Evolutionary conservation across 352 stramenopile genomes (phyloP).

Genomic region (Globisporangium nagaii): DNA sequence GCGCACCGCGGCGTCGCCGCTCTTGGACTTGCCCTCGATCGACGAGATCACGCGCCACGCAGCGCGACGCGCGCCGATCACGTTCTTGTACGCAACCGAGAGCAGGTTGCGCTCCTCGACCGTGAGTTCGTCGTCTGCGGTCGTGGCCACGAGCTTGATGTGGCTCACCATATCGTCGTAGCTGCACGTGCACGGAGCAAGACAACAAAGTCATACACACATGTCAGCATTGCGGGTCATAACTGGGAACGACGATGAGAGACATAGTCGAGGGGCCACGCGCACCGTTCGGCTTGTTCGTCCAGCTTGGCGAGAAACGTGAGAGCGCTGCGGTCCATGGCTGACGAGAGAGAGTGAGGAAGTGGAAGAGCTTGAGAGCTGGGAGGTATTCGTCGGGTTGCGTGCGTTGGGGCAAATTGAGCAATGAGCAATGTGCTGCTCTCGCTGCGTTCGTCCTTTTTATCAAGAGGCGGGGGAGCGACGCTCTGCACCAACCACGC

Average conservation of each 20-base stretch:
- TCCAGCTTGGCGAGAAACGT: slow-evolving; percentile 81
- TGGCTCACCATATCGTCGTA: slow-evolving; percentile 94
- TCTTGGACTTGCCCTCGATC: slow-evolving; percentile 90
- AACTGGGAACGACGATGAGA: not conserved
- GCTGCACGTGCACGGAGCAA: no score
- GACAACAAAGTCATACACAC: no score
- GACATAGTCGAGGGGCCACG: no score
- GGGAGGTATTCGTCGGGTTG: not conserved
- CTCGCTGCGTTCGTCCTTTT: no score
- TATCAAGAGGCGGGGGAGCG: no score
- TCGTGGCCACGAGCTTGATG: slow-evolving; percentile 98
- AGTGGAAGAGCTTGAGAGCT: no score
- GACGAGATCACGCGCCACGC: slow-evolving; percentile 99
- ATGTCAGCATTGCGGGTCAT: not conserved
- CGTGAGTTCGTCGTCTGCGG: slow-evolving; percentile 94
- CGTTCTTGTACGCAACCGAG: slow-evolving; percentile 95
- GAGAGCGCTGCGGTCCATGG: slow-evolving; percentile 75
- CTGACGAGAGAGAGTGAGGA: slow-evolving; percentile 1
- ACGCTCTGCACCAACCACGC: not conserved
- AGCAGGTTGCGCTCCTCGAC: slow-evolving; percentile 99
- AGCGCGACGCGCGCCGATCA: slow-evolving; percentile 96
- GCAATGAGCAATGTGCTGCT: not conserved
- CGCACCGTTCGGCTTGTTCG: slow-evolving; percentile 78
- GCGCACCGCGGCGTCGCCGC: slow-evolving; percentile 51
- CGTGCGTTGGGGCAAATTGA: not conserved